Base-by-base conservation (phyloP, 805 yeast species). In the Teunomyces kruisii region DNA sequence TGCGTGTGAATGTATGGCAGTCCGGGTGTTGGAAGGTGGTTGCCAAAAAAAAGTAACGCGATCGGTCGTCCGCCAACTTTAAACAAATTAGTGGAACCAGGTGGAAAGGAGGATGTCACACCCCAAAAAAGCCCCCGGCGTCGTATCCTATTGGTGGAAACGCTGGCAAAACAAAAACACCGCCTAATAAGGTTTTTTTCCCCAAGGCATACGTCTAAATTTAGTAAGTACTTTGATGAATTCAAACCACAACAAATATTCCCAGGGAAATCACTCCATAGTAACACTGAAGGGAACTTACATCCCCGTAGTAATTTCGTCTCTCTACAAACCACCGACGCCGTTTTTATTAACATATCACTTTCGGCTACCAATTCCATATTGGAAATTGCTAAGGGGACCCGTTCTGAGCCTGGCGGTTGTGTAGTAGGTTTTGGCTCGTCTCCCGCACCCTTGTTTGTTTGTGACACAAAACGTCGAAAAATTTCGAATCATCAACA, bases 391-490 rank as follows among this genome's bases (percentile, higher is more conserved):
- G 3, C 22, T 19, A 19, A 3, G 22, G 22, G 22, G 6, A 19
- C 22, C 22, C 22, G 28, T 26, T 26, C 28, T 26, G 28, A 26
- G 28, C 28, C 28, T 9, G 28, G 12, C 28, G 28, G 7, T 15
- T 15, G 28, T 9, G 13, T 22, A 4, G n/a, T 22, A 12, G 28
- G 28, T 10, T 12, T n/a, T 9, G 26, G 16, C 38, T 35, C 38
- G 38, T 35, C 28, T 35, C 33, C 9, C 15, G 17, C 32, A 13
- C 32, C 32, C 27, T n/a, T n/a, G 38, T 32, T 16, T 32, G n/a
- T 32, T 32, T 32, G 38, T 35, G 19, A 35, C 38, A 35, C 38
- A 35, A 35, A 35, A 13, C 17, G 38, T 35, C 38, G 38, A 35
- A 35, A 35, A 35, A 35, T 22, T 35, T n/a, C 14, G 22, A 22